These are phyloP conservation scores for Backusella parvicylindrica DNA, from an alignment of 192 early-diverging fungal genomes.

Conservation along the genomic window DNA sequence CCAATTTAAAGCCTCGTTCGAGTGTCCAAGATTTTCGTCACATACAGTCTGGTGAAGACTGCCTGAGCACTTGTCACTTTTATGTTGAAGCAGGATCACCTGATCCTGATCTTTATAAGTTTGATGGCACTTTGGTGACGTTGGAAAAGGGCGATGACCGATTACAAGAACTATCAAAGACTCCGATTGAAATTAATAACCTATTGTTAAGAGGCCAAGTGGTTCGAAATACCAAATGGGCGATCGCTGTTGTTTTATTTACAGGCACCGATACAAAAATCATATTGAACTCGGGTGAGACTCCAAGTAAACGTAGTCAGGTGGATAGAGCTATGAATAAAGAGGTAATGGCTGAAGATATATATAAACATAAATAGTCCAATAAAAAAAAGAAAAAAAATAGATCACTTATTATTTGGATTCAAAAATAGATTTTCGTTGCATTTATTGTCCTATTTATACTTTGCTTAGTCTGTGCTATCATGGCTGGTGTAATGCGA, in stretches of 20 bases:
- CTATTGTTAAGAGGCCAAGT: slow-evolving; percentile 86
- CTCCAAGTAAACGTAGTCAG: slow-evolving; percentile 85
- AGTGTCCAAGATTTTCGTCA: slow-evolving; percentile 61
- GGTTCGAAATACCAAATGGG: slow-evolving; percentile 88
- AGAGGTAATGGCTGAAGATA: slow-evolving; percentile 31
- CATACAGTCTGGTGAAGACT: slow-evolving; percentile 70
- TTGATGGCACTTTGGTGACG: slow-evolving; percentile 66
- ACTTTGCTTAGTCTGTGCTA: slow-evolving; percentile 48
- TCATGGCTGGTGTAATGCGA: slow-evolving; percentile 43
- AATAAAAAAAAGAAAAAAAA: not conserved
- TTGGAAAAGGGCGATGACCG: slow-evolving; percentile 7
- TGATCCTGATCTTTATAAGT: slow-evolving; percentile 72
- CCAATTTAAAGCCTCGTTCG: slow-evolving; percentile 85
- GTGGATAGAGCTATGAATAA: slow-evolving; percentile 69
- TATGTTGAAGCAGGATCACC: slow-evolving; percentile 76
- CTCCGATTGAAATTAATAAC: slow-evolving; percentile 75
- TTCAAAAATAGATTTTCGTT: slow-evolving; percentile 43
- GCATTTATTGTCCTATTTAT: slow-evolving; percentile 54
- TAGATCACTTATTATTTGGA: not conserved
- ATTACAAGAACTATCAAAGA: slow-evolving; percentile 28
- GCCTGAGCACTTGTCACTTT: slow-evolving; percentile 51
- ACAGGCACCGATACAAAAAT: slow-evolving; percentile 93
- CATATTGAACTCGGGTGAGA: slow-evolving; percentile 84
- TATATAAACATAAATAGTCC: not conserved
- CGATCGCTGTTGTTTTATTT: slow-evolving; percentile 76